Conservation (phyloP, 2,329 filamentous ascomycete genomes). For the Penicillium aurantiogriseum region DNA sequence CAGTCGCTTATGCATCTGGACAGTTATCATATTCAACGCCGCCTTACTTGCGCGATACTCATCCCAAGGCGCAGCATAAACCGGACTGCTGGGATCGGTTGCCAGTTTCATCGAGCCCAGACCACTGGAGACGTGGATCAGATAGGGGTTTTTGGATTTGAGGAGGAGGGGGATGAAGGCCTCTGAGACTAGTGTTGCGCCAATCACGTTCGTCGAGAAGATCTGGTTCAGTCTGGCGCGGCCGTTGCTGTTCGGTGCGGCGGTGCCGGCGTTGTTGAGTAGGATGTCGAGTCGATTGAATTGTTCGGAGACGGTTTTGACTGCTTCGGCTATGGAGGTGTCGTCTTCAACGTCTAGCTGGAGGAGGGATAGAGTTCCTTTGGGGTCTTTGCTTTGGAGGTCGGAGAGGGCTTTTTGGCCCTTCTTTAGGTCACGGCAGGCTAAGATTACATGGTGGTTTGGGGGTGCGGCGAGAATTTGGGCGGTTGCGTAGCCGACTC, state of each 20-base stretch:
- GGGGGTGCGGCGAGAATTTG: conserved; percentile 13
- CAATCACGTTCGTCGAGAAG: conserved; percentile 39
- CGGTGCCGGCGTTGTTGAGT: conserved; percentile 15
- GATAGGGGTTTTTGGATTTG: conserved; percentile 27
- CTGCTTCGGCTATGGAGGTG: conserved; percentile 28
- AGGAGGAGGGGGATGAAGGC: conserved; percentile 35
- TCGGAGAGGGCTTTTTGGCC: conserved; percentile 12
- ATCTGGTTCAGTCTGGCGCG: conserved; percentile 11
- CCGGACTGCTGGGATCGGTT: neutral
- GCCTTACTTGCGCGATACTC: conserved; percentile 24
- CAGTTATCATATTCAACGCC: conserved; percentile 19
- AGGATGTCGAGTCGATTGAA: conserved; percentile 21
- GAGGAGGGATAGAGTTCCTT: conserved; percentile 34
- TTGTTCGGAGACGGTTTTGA: conserved; percentile 7
- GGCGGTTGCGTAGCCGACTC: conserved; percentile 20
- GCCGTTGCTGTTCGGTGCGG: neutral
- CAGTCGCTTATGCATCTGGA: conserved; percentile 19
- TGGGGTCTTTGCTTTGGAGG: conserved; percentile 11
- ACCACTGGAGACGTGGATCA: conserved; percentile 38
- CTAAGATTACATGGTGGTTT: conserved; percentile 19
- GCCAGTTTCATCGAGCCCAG: conserved; percentile 29
- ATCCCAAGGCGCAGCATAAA: conserved; percentile 8
- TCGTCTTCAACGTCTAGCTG: conserved; percentile 38
- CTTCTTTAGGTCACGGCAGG: conserved; percentile 10
- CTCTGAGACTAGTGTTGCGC: conserved; percentile 31